These are phyloP conservation scores for Lasiodiplodia hormozganensis DNA, from an alignment of 2,329 filamentous ascomycete species.

Conservation along the genomic window DNA sequence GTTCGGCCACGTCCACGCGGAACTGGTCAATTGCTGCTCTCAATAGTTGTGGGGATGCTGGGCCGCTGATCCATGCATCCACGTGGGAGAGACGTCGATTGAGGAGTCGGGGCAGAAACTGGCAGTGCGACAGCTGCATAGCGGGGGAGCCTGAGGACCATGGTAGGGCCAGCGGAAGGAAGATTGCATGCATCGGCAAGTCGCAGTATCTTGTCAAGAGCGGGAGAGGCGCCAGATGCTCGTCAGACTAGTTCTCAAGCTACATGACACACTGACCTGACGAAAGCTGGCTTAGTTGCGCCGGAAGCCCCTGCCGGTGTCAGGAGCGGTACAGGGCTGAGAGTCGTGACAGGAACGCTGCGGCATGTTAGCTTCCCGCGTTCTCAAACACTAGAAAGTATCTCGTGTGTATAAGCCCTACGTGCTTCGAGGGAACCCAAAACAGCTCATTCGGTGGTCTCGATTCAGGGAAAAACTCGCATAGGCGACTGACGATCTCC, in stretches of 20 bases:
- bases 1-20: neutral
- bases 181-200: slow-evolving; percentile 3
- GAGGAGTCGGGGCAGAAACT: slow-evolving; percentile 10
- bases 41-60: slow-evolving; percentile 4
- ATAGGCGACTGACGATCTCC: slow-evolving; percentile 11
- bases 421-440: neutral
- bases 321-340: neutral
- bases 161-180: neutral
- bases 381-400: neutral
- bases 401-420: neutral
- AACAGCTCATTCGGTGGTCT: neutral
- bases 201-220: neutral
- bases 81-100: slow-evolving; percentile 6
- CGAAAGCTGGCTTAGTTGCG: neutral
- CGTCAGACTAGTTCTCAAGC: neutral
- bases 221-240: neutral
- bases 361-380: neutral
- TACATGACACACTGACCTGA: neutral
- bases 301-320: slow-evolving; percentile 4
- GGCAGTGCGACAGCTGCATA: slow-evolving; percentile 20
- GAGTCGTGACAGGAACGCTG: neutral
- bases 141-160: neutral
- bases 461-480: slow-evolving; percentile 17
- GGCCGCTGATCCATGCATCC: slow-evolving; percentile 21
- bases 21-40: neutral